phyloP scores from a whole-genome alignment of 176 grass and related monocot species.

The Cenchrus purpureus region DNA sequence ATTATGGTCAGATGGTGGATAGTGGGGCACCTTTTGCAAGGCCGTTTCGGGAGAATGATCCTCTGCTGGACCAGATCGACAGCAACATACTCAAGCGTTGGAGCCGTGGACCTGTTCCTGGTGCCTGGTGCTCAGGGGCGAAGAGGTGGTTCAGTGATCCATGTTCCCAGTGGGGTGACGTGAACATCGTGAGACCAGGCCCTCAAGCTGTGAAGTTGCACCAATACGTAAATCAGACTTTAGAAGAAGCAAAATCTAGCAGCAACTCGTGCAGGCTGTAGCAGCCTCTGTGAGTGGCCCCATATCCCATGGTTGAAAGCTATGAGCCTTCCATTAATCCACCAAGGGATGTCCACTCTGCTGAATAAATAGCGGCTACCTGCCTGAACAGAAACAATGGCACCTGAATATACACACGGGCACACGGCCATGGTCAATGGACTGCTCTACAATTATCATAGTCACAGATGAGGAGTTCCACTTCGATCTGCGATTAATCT shows the following conservation, averaged over 20 bases:
- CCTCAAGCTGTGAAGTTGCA: conserved; percentile 58
- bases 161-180: conserved; percentile 82
- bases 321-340: not conserved
- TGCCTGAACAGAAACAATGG: conserved; percentile 16
- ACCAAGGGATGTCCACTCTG: not conserved
- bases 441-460: not conserved
- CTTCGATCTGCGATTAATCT: not conserved
- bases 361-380: conserved; percentile 16
- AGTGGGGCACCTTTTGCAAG: conserved; percentile 87
- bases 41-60: conserved; percentile 63
- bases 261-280: conserved; percentile 69
- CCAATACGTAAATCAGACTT: conserved; percentile 49
- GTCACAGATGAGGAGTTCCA: not conserved
- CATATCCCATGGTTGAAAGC: conserved; percentile 19
- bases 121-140: conserved; percentile 80
- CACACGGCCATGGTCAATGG: not conserved
- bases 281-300: not conserved
- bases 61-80: conserved; percentile 71
- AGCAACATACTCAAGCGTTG: conserved; percentile 58
- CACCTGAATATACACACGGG: not conserved
- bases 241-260: conserved; percentile 57
- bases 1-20: conserved; percentile 65
- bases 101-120: conserved; percentile 58
- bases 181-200: conserved; percentile 71
- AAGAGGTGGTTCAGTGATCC: conserved; percentile 81